Base-by-base conservation (phyloP, 1,284 basidiomycete species). In the Cutaneotrichosporon sp. region DNA sequence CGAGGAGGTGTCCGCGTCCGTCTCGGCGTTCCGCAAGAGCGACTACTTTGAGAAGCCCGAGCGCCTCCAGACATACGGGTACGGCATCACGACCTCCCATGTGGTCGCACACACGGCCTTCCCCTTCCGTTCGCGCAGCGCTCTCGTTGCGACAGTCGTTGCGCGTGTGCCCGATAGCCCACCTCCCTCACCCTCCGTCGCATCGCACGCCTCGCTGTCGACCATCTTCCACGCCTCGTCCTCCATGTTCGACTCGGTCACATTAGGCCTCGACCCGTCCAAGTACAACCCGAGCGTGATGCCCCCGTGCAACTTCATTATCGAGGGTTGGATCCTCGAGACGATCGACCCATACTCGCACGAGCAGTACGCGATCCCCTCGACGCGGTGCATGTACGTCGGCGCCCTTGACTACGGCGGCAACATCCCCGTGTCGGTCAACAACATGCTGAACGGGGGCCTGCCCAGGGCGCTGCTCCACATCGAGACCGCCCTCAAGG, bases 311-410 rank as follows among this genome's bases (percentile, higher is more conserved):
- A 87, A 89, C 22, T 83, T 95, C 49, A 88, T 92, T 65, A 82
- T 99, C 3, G 94, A 98, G 69, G 95, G 91, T 0, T 99, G 97
- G 97, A 89, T 97, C 49, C 79, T 97, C 67, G 94, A 99, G 81
- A 98, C 95, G 1, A 84, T 99, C 49, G 95, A 99, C 75, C 95
- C 97, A 0, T 99, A 99, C 76, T 92, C 92, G 47, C 89, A 90
- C 63, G 93, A 97, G 76, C 94, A 92, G 70, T 95, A 95, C 74
- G 87, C 91, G 16, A 97, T 99, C 50, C 95, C 95, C 0, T 97
- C 94, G 3, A 93, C 95, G 25, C 82, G 90, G 57, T 95, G 92
- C 78, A 95, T 91, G 53, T 86, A 94, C 66, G 83, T 97, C 45
- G 87, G 90, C 6, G 90, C 92, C 0, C 84, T 97, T 60, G 95